Evolutionary conservation across 805 yeast genomes (phyloP), one percentile per base, ranked within the genome.

Genomic region (Saturnispora bothae): DNA sequence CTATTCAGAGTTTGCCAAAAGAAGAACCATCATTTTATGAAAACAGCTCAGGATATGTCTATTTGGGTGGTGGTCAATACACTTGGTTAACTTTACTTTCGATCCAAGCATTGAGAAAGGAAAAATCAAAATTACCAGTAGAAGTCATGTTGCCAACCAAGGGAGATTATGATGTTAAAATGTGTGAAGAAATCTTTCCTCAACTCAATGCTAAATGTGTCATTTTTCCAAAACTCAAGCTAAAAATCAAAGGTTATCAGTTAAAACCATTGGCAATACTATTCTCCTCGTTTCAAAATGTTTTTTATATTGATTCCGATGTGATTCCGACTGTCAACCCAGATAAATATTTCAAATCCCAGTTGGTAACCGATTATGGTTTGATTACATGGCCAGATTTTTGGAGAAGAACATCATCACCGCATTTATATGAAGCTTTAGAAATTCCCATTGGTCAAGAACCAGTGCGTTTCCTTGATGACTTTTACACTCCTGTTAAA

Each of bases 311-410:
- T 28, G 76, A 70, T 47, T 64, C 73, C 8, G 76, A 70, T 48
- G 64, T 65, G 39, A 54, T 68, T 33, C 63, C 71, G 2, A 61
- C 68, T 22, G 50, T 53, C 29, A 62, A 65, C 43, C 71, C 71
- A 4, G 68, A 64, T 37, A 20, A 28, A 5, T 39, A 62, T 6
- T 55, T 61, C 20, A 40, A 43, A 1, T 50, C 60, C 1, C 65
- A 66, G 17, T 68, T 80, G 3, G 78, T 65, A 52, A 42, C 48
- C 21, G 52, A 59, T 12, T 56, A 60, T 28, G 81, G 83, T 3
- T 55, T 79, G 54, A 66, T 79, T 23, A 64, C 76, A 2, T 79
- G 86, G 86, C 88, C 86, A 1, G 86, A 79, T 57, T 75, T 75
- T 43, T 79, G 88, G 86, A 65, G 73, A 48, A 65, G 88, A 42